Conservation (phyloP, 805 yeast genomes). For the Brettanomyces naardenensis region DNA sequence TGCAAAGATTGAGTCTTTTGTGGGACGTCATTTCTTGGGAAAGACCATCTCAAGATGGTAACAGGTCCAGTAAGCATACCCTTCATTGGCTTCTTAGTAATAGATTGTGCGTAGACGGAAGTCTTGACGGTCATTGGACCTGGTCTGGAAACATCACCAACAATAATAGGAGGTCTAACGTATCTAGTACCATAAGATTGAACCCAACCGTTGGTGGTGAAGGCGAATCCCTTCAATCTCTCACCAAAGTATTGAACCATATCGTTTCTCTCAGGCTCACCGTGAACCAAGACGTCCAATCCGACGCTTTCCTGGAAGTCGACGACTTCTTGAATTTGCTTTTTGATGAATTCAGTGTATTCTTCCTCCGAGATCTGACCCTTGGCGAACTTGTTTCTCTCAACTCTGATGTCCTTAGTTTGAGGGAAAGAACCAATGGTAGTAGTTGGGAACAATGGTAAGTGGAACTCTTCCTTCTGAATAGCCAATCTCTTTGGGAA, state of each 20-base stretch:
- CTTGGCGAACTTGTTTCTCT: conserved; percentile 97
- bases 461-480: conserved; percentile 81
- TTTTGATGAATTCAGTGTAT: conserved; percentile 92
- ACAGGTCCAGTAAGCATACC: conserved; percentile 99
- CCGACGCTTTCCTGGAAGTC: conserved; percentile 99
- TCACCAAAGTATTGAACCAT: conserved; percentile 99
- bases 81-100: conserved; percentile 93
- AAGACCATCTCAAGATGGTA: conserved; percentile 99
- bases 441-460: conserved; percentile 99
- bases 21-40: conserved; percentile 98
- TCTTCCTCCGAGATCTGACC: conserved; percentile 93
- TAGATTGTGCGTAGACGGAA: conserved; percentile 97
- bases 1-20: conserved; percentile 92
- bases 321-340: conserved; percentile 92
- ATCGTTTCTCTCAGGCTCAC: conserved; percentile 99
- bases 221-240: conserved; percentile 95
- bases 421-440: conserved; percentile 99
- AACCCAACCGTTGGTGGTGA: conserved; percentile 99
- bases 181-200: conserved; percentile 99
- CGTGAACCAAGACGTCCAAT: conserved; percentile 96
- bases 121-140: conserved; percentile 98
- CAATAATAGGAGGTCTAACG: conserved; percentile 99
- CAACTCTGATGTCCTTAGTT: conserved; percentile 97
- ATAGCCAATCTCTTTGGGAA: conserved; percentile 82
- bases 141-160: conserved; percentile 99